Evolutionary conservation across 768 basidiomycete species (phyloP).

Genomic region (Tubosaeta sp.): DNA sequence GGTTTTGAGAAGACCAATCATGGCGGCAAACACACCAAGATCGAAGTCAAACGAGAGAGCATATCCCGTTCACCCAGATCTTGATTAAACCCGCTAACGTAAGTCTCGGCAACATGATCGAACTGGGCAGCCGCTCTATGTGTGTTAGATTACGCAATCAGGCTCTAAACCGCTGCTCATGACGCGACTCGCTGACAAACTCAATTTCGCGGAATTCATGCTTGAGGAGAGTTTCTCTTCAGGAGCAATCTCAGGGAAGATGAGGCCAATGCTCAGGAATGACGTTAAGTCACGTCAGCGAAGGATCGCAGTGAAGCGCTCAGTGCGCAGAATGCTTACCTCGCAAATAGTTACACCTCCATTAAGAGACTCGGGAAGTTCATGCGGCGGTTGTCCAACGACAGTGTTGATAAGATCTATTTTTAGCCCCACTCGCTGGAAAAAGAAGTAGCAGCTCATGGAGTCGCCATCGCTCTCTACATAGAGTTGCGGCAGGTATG

Average conservation of each 20-base stretch:
- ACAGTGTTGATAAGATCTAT: slow-evolving; percentile 80
- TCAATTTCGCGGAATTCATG: slow-evolving; percentile 93
- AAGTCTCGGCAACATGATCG: slow-evolving; percentile 85
- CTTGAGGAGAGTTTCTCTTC: slow-evolving; percentile 80
- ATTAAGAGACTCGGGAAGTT: slow-evolving; percentile 80
- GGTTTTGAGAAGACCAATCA: slow-evolving; percentile 86
- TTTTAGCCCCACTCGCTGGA: slow-evolving; percentile 84
- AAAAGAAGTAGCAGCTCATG: slow-evolving; percentile 86
- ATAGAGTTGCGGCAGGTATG: slow-evolving; percentile 89
- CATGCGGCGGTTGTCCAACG: slow-evolving; percentile 71
- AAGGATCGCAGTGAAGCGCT: slow-evolving; percentile 84
- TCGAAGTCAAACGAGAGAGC: slow-evolving; percentile 83
- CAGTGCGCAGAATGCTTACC: slow-evolving; percentile 68
- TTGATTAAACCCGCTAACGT: slow-evolving; percentile 79
- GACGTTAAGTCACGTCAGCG: slow-evolving; percentile 76
- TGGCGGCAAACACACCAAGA: slow-evolving; percentile 89
- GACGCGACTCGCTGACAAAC: slow-evolving; percentile 86
- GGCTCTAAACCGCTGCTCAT: slow-evolving; percentile 33
- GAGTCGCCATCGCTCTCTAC: slow-evolving; percentile 87
- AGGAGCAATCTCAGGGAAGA: slow-evolving; percentile 78
- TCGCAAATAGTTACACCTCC: slow-evolving; percentile 86
- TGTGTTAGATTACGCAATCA: neutral
- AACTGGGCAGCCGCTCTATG: slow-evolving; percentile 87
- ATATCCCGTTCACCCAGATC: slow-evolving; percentile 86
- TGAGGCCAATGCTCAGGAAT: slow-evolving; percentile 80